These are phyloP conservation scores for Cytospora paraplurivora DNA, from an alignment of 2,329 filamentous ascomycete species.

Conservation along the genomic window DNA sequence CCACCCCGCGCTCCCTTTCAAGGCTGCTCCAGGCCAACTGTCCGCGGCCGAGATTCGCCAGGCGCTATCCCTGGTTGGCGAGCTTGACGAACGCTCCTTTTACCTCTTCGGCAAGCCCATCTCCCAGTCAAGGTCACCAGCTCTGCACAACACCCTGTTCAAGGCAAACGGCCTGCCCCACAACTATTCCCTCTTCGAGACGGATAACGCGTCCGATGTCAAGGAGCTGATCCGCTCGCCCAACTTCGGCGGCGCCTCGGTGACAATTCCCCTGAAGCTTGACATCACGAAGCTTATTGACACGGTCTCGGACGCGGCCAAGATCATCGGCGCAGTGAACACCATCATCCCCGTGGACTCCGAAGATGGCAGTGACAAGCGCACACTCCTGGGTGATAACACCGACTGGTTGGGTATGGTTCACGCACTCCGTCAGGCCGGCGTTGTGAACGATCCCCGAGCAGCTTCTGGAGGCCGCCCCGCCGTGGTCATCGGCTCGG, in stretches of 20 bases:
- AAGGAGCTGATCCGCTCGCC: constrained; percentile 65
- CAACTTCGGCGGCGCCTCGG: constrained; percentile 88
- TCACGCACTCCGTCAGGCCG: constrained; percentile 71
- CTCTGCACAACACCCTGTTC: constrained; percentile 88
- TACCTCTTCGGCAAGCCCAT: constrained; percentile 89
- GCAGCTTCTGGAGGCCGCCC: constrained; percentile 40
- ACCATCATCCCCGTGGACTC: constrained; percentile 71
- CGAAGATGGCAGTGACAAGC: constrained; percentile 44
- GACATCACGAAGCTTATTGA: constrained; percentile 84
- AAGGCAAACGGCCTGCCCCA: constrained; percentile 77
- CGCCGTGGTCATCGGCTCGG: constrained; percentile 84
- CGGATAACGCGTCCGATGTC: constrained; percentile 63
- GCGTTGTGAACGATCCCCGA: constrained; percentile 50
- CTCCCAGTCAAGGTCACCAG: constrained; percentile 78
- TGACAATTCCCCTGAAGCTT: constrained; percentile 93
- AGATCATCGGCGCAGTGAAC: constrained; percentile 88
- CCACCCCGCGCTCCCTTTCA: constrained; percentile 85
- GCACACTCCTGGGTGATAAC: constrained; percentile 78
- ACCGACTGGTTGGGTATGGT: constrained; percentile 96
- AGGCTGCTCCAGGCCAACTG: constrained; percentile 90
- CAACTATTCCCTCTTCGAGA: constrained; percentile 76
- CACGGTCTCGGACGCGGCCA: constrained; percentile 75
- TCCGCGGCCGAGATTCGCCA: constrained; percentile 86
- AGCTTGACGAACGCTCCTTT: constrained; percentile 75
- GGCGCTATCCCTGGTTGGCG: constrained; percentile 75